These are phyloP conservation scores for Penicillium sp. DNA, from an alignment of 2,329 filamentous ascomycete species.

Conservation along the genomic window DNA sequence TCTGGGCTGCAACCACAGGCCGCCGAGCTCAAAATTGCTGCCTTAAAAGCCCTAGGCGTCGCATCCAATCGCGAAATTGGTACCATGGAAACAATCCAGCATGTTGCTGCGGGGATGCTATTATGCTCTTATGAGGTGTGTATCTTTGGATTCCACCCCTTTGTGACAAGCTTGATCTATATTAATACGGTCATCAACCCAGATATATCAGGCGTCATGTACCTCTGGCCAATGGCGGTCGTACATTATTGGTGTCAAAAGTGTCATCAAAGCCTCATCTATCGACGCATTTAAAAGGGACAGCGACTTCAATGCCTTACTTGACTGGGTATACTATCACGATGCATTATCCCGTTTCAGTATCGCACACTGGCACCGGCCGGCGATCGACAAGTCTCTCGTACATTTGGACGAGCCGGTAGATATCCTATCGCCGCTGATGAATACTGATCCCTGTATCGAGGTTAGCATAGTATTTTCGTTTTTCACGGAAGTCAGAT, in stretches of 20 bases:
- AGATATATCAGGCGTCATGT: neutral
- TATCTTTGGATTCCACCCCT: neutral
- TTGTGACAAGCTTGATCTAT: neutral
- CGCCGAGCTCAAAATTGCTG: neutral
- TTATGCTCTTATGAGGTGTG: neutral
- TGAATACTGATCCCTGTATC: neutral
- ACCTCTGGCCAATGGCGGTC: neutral
- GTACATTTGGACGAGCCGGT: neutral
- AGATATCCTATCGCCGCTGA: neutral
- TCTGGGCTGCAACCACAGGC: neutral
- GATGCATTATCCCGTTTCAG: conserved; percentile 3
- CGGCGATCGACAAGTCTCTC: neutral
- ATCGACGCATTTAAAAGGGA: neutral
- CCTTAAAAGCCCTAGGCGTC: neutral
- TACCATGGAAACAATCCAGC: neutral
- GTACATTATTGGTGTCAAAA: neutral
- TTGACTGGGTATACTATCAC: conserved; percentile 5
- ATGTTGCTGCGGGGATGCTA: neutral
- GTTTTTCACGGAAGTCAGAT: neutral
- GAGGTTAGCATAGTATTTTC: neutral
- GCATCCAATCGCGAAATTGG: neutral
- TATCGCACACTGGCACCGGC: neutral
- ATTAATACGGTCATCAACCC: neutral
- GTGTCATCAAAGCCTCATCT: neutral
- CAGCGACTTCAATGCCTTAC: neutral